These are phyloP conservation scores for Alternaria incomplexa DNA, from an alignment of 2,329 filamentous ascomycete genomes.

Conservation along the genomic window DNA sequence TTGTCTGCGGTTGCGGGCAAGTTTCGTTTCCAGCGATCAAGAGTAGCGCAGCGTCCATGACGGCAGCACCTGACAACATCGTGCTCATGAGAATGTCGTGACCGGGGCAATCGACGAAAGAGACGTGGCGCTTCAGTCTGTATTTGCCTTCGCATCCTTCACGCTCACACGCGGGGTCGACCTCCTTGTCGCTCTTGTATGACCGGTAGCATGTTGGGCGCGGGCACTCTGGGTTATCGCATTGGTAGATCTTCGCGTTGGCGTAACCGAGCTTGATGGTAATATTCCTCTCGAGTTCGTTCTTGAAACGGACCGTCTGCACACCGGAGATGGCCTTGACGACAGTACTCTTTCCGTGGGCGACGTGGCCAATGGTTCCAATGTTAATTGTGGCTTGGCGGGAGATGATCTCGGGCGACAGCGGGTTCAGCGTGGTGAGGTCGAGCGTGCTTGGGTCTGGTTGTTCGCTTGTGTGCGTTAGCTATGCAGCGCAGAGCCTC, in stretches of 20 bases:
- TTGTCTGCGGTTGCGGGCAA: constrained; percentile 97
- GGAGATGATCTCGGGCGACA: constrained; percentile 96
- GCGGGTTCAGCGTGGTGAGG: constrained; percentile 76
- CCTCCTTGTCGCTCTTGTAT: constrained; percentile 98
- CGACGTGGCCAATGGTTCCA: constrained; percentile 97
- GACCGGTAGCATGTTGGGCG: constrained; percentile 94
- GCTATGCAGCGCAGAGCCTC: constrained; percentile 6
- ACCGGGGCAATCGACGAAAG: constrained; percentile 97
- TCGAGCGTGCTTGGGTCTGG: constrained; percentile 91
- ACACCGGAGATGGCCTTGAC: constrained; percentile 99
- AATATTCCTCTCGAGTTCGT: constrained; percentile 98
- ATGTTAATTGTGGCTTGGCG: constrained; percentile 99
- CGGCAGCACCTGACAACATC: constrained; percentile 98
- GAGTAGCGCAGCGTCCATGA: constrained; percentile 98
- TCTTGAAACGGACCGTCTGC: constrained; percentile 99
- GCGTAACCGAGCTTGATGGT: constrained; percentile 99
- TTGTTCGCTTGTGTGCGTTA: constrained; percentile 65
- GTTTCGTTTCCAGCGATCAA: constrained; percentile 98
- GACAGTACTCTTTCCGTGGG: constrained; percentile 97
- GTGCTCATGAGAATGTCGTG: constrained; percentile 99
- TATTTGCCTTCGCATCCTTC: constrained; percentile 90
- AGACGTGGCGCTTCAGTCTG: constrained; percentile 70
- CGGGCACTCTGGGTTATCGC: constrained; percentile 88
- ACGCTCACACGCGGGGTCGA: constrained; percentile 93
- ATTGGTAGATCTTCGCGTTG: constrained; percentile 99